Percentiles rank a stretch among this genome's conserved stretches.
Conservation (phyloP, 805 yeast species). For the Spencermartinsiella europaea region DNA sequence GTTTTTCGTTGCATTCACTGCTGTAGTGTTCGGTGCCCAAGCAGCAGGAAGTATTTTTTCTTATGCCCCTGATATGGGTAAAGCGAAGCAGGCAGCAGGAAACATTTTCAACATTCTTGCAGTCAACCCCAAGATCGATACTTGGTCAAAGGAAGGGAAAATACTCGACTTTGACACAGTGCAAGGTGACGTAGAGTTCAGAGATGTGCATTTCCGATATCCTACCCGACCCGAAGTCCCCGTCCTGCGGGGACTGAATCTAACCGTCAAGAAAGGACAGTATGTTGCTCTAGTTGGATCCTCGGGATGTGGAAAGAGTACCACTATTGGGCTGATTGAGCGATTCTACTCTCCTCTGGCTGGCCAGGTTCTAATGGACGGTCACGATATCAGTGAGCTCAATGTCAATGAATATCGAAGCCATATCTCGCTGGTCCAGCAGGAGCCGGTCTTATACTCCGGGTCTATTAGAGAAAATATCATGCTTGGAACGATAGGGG, state of each 20-base stretch:
- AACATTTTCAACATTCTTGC: conserved; percentile 32
- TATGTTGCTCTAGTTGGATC: conserved; percentile 66
- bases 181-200: conserved; percentile 50
- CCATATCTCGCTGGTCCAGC: conserved; percentile 55
- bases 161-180: conserved; percentile 29
- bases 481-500: conserved; percentile 39
- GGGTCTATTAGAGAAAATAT: conserved; percentile 55
- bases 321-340: conserved; percentile 47
- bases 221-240: conserved; percentile 50
- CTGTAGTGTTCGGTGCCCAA: conserved; percentile 39
- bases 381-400: conserved; percentile 41
- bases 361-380: conserved; percentile 51
- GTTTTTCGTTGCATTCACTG: conserved; percentile 37
- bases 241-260: conserved; percentile 47
- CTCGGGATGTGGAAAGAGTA: conserved; percentile 58
- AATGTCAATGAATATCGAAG: conserved; percentile 48
- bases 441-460: conserved; percentile 53
- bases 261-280: conserved; percentile 45
- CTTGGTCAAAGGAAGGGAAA: conserved; percentile 28
- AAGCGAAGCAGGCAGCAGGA: conserved; percentile 35
- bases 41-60: conserved; percentile 38
- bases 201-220: conserved; percentile 59
- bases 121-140: conserved; percentile 33
- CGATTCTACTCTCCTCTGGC: conserved; percentile 46
- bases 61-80: conserved; percentile 41